Evolutionary conservation across 805 yeast genomes (phyloP).

Genomic region (Candida piceae): DNA sequence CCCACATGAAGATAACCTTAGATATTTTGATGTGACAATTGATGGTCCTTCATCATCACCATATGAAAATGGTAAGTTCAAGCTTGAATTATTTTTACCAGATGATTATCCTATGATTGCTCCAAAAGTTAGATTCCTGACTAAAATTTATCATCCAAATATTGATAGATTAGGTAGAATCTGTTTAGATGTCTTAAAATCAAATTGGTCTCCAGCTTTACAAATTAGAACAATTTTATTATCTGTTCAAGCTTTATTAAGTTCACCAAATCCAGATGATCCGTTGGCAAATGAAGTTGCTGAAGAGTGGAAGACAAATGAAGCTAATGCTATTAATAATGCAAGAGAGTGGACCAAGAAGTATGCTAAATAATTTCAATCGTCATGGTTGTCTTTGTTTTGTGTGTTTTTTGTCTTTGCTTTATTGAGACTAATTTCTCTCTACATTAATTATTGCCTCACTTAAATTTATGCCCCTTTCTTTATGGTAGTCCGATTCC

Average conservation of each 20-base stretch:
- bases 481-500: too few relatives aligned
- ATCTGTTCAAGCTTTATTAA: slow-evolving; percentile 88
- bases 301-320: slow-evolving; percentile 89
- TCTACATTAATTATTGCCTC: too few relatives aligned
- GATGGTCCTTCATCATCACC: slow-evolving; percentile 92
- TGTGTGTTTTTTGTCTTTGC: not conserved
- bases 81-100: slow-evolving; percentile 82
- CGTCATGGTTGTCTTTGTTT: not conserved
- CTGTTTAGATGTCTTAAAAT: slow-evolving; percentile 89
- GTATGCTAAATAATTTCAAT: slow-evolving; percentile 42
- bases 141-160: slow-evolving; percentile 94
- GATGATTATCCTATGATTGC: slow-evolving; percentile 99
- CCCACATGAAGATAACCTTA: slow-evolving; percentile 90
- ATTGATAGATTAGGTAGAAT: slow-evolving; percentile 93
- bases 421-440: not conserved
- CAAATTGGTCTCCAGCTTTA: slow-evolving; percentile 97
- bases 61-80: slow-evolving; percentile 75
- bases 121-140: slow-evolving; percentile 89
- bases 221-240: slow-evolving; percentile 90
- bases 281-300: slow-evolving; percentile 98
- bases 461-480: too few relatives aligned
- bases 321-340: slow-evolving; percentile 69
- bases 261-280: slow-evolving; percentile 97
- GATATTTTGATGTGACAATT: slow-evolving; percentile 88
- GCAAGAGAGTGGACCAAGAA: slow-evolving; percentile 72